Base-by-base conservation (phyloP, 768 basidiomycete genomes). In the Phallus indusiatus region DNA sequence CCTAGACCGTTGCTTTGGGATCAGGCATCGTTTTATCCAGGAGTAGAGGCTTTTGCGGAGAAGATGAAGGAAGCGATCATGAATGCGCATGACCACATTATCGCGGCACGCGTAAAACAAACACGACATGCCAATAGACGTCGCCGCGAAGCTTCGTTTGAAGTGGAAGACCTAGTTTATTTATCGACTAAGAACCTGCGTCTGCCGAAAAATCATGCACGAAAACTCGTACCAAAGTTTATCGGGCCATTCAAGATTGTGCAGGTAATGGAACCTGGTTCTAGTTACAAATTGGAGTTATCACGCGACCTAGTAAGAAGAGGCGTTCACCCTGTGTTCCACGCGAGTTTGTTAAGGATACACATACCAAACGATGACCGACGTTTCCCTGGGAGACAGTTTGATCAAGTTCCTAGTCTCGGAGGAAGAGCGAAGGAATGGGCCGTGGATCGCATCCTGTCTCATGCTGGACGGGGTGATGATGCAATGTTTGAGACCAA, bases 211-310 rank as follows among this genome's bases (percentile, higher is more conserved):
- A 69, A 67, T 8, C 46, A 68, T 2, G 72, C 73, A 0, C n/a
- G 62, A 3, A 77, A 76, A 52, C 62, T 78, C 0, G 21, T 68
- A 0, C 76, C 73, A 0, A 72, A 71, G 36, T 77, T 61, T 55
- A 65, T 77, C 14, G 73, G 78, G 6, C 78, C 75, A 0, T 78
- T 68, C 54, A 53, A 62, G 1, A 67, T 77, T 0, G 1, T 66
- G 0, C 33, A 63, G 16, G 63, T 61, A 1, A 20, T 60, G 17
- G 64, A 65, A 0, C 62, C n/a, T 56, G 2, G 68, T 53, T 0
- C 67, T 0, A 70, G 54, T 0, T 76, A 73, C 60, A 63, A 16
- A 7, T 60, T 77, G 0, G 62, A 72, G 4, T 50, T 76, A 0
- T 72, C 75, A 0, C 42, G 35, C 0, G 69, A 69, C 1, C 57